Evolutionary conservation across 192 early-diverging fungal species (phyloP).

Genomic region (Geranomyces variabilis): DNA sequence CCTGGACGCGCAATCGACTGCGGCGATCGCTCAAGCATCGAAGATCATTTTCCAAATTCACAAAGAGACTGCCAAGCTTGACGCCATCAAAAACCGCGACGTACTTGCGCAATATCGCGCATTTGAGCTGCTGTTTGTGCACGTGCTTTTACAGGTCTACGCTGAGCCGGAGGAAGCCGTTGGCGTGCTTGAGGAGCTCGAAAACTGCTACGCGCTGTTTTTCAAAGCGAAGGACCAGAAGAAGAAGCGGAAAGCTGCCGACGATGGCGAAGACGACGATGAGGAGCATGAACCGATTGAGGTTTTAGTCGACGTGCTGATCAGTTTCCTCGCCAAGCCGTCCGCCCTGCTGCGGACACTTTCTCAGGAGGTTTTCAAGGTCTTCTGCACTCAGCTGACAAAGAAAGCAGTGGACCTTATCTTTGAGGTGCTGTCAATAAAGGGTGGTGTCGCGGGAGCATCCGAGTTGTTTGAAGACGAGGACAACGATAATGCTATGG

Average conservation of each 20-base stretch:
- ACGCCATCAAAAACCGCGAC: conserved; percentile 32
- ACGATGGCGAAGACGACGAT: conserved; percentile 51
- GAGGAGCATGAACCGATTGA: conserved; percentile 82
- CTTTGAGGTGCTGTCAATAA: conserved; percentile 60
- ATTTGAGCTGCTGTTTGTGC: conserved; percentile 74
- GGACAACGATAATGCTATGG: conserved; percentile 52
- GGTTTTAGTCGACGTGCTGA: conserved; percentile 89
- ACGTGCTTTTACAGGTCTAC: conserved; percentile 67
- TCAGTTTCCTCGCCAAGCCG: conserved; percentile 85
- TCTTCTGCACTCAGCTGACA: conserved; percentile 77
- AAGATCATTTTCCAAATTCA: conserved; percentile 45
- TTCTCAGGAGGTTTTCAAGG: conserved; percentile 81
- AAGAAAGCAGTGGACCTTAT: conserved; percentile 76
- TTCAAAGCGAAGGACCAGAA: conserved; percentile 53
- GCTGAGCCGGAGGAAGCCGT: conserved; percentile 67
- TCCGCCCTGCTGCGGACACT: conserved; percentile 74
- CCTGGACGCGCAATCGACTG: conserved; percentile 45
- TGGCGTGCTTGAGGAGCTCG: conserved; percentile 69
- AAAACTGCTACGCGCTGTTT: conserved; percentile 73
- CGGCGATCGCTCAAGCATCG: conserved; percentile 45
- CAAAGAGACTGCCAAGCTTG: conserved; percentile 14
- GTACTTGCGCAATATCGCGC: conserved; percentile 61
- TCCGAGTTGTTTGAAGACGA: conserved; percentile 63
- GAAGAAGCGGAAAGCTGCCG: conserved; percentile 16
- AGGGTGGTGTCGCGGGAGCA: conserved; percentile 58